These are phyloP conservation scores for Phytophthora nicotianae DNA, from an alignment of 352 stramenopile species.

Conservation along the genomic window DNA sequence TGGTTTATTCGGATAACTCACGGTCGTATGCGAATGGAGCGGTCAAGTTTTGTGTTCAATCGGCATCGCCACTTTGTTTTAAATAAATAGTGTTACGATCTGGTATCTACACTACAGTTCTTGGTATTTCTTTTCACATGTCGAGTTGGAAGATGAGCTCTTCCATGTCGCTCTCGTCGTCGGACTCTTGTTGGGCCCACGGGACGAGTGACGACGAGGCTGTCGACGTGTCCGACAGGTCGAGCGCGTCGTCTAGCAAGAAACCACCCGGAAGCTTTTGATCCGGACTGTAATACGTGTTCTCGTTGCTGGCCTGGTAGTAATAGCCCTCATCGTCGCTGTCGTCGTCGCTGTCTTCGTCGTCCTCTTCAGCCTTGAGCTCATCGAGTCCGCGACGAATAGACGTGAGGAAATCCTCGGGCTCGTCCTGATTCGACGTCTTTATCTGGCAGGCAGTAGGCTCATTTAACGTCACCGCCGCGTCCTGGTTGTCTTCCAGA, in stretches of 20 bases:
- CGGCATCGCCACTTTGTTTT: conserved; percentile 5
- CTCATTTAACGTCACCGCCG: background rate
- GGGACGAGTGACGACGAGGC: conserved; percentile 34
- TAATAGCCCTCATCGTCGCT: conserved; percentile 35
- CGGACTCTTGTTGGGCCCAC: conserved; percentile 18
- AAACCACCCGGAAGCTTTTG: conserved; percentile 25
- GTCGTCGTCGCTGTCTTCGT: conserved; percentile 30
- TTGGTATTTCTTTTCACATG: conserved; percentile 24
- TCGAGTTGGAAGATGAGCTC: conserved; percentile 51
- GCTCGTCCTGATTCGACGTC: conserved; percentile 21
- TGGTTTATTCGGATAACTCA: too few relatives aligned
- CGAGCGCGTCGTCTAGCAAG: conserved; percentile 22
- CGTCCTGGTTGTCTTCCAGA: conserved; percentile 13
- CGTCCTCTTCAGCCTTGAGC: conserved; percentile 19
- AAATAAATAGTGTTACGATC: conserved; percentile 36
- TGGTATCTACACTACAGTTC: conserved; percentile 25
- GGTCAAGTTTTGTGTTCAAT: conserved; percentile 4
- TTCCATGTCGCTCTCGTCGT: conserved; percentile 23
- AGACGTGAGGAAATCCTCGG: conserved; percentile 36
- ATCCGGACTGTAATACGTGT: conserved; percentile 46
- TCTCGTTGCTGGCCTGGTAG: conserved; percentile 39
- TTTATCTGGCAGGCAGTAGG: conserved; percentile 2
- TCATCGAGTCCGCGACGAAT: conserved; percentile 44
- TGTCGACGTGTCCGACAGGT: conserved; percentile 50
- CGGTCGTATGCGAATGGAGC: background rate